Evolutionary conservation across 164 flowering plant species (phyloP).

Genomic region (Nymphaea colorata): DNA sequence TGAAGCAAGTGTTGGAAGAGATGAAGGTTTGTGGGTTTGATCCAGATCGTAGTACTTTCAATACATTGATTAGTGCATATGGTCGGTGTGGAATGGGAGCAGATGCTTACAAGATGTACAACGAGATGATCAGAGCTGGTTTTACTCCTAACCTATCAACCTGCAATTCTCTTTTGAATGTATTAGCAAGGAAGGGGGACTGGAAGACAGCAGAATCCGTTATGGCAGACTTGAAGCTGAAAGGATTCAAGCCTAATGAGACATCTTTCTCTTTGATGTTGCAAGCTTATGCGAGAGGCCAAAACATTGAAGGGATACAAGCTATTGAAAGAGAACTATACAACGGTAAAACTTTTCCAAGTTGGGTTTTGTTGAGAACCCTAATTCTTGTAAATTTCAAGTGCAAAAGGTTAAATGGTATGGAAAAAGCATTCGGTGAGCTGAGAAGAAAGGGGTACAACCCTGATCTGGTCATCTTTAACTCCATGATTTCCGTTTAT

Average conservation of each 20-base stretch:
- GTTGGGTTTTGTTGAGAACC: conserved; percentile 80
- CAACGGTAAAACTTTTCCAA: conserved; percentile 53
- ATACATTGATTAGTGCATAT: conserved; percentile 72
- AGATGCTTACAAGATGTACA: conserved; percentile 27
- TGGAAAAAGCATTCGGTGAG: conserved; percentile 66
- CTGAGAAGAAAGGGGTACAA: conserved; percentile 50
- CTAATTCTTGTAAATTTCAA: conserved; percentile 63
- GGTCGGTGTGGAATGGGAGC: conserved; percentile 67
- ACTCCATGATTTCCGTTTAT: conserved; percentile 70
- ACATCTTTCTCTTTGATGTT: conserved; percentile 77
- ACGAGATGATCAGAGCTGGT: conserved; percentile 46
- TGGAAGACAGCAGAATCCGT: conserved; percentile 70
- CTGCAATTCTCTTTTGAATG: conserved; percentile 77
- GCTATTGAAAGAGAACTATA: conserved; percentile 52
- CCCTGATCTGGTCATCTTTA: conserved; percentile 74
- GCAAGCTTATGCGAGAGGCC: conserved; percentile 61
- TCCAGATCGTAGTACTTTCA: conserved; percentile 64
- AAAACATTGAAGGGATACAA: conserved; percentile 47
- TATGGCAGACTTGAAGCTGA: conserved; percentile 54
- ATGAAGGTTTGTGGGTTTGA: conserved; percentile 92
- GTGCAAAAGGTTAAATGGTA: conserved; percentile 54
- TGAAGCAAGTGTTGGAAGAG: conserved; percentile 51
- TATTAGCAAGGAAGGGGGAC: conserved; percentile 66
- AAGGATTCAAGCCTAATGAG: conserved; percentile 75
- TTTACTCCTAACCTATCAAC: conserved; percentile 69